Evolutionary conservation across 352 stramenopile species (phyloP), one percentile per base, ranked within the genome.

Genomic region (Pythium aristosporum): DNA sequence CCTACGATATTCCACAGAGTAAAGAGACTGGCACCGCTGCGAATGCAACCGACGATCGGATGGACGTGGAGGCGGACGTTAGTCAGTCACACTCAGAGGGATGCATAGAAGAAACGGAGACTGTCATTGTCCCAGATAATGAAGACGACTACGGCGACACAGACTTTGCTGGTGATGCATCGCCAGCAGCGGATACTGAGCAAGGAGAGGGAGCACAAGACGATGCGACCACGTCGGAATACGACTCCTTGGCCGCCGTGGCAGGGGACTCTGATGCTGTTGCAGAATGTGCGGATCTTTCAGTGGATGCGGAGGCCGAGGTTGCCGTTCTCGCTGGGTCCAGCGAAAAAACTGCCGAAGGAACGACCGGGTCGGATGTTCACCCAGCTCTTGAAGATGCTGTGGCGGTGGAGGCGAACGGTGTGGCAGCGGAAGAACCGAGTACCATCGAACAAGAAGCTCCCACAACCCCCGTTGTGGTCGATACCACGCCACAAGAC

Each of bases 161-260:
- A 12, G 57, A 63, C 11, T 55, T 56, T 49, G 57, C 44, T 21
- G 37, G 36, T 1, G 52, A 49, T 49, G 52, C 48, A 39, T 59
- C 52, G 2, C 10, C 48, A 12, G 20, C 52, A 21, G 5, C 37
- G 4, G 25, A 23, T 5, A 21, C 23, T 18, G 36, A 36, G 23
- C 36, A 21, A 21, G 34, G 8, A 39, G 15, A 6, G 28, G 36
- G 48, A 25, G 36, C 21, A 39, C 20, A 47, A 15, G 20, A 8
- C 37, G 8, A 9, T 37, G 52, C 6, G 20, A 12, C 34, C 8
- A 15, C 12, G n/a, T 20, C 11, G 5, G 39, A 7, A 46, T 15
- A 3, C 5, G 39, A 46, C 39, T 20, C 13, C 16, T 21, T 13
- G 6, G 16, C 5, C 21, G 39, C 13, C 15, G 39, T 46, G 39